Base-by-base conservation (phyloP, 305 asterid species). In the Ilex paraguariensis region DNA sequence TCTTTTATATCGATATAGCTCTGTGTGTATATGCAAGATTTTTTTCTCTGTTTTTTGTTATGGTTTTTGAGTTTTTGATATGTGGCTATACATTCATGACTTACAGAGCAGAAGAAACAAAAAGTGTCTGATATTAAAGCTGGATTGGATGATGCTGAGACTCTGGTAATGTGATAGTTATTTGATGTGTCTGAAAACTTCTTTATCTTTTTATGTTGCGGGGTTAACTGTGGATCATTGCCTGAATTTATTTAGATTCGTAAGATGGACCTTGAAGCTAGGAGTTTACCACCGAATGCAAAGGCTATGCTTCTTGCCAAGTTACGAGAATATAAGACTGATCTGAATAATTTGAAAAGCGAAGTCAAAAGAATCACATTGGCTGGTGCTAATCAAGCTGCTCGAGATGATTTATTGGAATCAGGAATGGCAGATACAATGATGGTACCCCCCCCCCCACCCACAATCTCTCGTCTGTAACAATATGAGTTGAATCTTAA, bases 201-300 rank as follows among this genome's bases (percentile, higher is more conserved):
- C 11, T 32, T 30, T 32, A 55, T 61, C 57, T 59, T 54, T 57
- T 28, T 57, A 13, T 56, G n/a, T 32, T 12, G 10, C 42, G 13
- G 39, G 13, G 13, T 56, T 56, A 11, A 9, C 16, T 3, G 8
- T 14, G 31, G 32, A 54, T 50, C 52, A 61, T 66, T 55, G 54
- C 63, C 59, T 67, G 60, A 46, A 52, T 63, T 31, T 72, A 40
- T 67, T 13, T 54, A 84, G 91, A 80, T 86, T 28, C 86, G 86
- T 56, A 87, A 87, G 75, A 87, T 84, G 95, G 95, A 84, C 59
- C 89, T 82, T 16, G 95, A 87, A 82, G 91, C 89, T 69, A 77
- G 91, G 64, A 84, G 88, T 64, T 71, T 84, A 76, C 83, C 82
- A 13, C 82, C 87, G 21, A 78, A 53, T 73, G 76, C 72, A 67